Percentiles rank a stretch among this genome's conserved stretches.
These are phyloP conservation scores for Colletotrichum sp. DNA, from an alignment of 2,329 filamentous ascomycete species.

Conservation along the genomic window DNA sequence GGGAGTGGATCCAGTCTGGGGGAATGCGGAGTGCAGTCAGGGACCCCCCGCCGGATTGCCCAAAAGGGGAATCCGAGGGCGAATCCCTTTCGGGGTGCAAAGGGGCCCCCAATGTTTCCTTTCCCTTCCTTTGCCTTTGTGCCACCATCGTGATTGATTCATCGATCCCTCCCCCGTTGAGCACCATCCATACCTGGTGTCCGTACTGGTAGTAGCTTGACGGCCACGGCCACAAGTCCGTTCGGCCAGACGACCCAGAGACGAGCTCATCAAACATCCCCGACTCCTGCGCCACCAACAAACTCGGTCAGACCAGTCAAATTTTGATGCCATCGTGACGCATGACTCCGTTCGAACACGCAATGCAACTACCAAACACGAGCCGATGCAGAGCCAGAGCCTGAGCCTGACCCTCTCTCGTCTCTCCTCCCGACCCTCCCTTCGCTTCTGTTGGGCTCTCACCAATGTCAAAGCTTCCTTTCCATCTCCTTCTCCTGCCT, in stretches of 20 bases:
- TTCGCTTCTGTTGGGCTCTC: not conserved
- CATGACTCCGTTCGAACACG: constrained; percentile 1
- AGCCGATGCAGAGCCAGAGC: not conserved
- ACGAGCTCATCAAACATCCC: constrained; percentile 31
- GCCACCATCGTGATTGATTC: not conserved
- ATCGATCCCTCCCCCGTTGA: not conserved
- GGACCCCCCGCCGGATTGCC: constrained; percentile 2
- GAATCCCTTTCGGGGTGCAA: constrained; percentile 4
- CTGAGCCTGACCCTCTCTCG: not conserved
- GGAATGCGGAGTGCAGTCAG: constrained; percentile 15
- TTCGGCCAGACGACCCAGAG: constrained; percentile 22
- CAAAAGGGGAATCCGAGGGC: constrained; percentile 14
- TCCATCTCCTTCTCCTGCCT: not conserved
- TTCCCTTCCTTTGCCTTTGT: not conserved
- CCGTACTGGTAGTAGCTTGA: too few relatives aligned
- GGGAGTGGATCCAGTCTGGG: not conserved
- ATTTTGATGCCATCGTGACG: not conserved
- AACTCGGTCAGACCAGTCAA: not conserved
- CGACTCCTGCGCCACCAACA: not conserved
- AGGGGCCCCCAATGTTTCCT: not conserved
- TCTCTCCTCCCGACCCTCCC: not conserved
- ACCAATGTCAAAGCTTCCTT: not conserved
- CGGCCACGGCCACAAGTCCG: not conserved
- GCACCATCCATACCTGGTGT: too few relatives aligned
- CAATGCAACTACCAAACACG: not conserved